phyloP scores from a whole-genome alignment of 164 flowering plant species.

The Amborella trichopoda region DNA sequence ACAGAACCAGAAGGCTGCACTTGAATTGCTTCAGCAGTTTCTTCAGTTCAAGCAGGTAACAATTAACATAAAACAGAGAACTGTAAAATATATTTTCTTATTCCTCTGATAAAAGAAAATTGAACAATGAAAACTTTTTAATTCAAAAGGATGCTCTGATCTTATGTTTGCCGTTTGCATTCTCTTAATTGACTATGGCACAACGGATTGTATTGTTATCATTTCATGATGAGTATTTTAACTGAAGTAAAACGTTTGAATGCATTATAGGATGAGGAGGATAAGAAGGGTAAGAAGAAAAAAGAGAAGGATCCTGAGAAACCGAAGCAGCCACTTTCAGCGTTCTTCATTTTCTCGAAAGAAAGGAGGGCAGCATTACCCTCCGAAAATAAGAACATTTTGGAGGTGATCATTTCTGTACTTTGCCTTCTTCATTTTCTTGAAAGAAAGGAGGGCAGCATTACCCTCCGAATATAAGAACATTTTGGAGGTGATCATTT shows the following conservation, averaged over 20 bases:
- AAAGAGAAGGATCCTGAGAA: conserved; percentile 74
- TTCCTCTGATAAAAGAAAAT: too few relatives aligned
- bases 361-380: conserved; percentile 49
- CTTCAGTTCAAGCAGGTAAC: conserved; percentile 51
- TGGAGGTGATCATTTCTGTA: conserved; percentile 62
- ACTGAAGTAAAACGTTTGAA: too few relatives aligned
- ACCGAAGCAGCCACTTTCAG: conserved; percentile 74
- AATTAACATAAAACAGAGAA: not conserved
- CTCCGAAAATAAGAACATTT: conserved; percentile 42
- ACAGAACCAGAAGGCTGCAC: conserved; percentile 86
- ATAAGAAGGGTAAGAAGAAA: conserved; percentile 27
- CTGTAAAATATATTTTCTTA: not conserved
- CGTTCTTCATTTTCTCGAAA: conserved; percentile 59
- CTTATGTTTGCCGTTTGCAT: too few relatives aligned
- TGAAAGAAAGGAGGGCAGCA: conserved; percentile 51
- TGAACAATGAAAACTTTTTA: too few relatives aligned
- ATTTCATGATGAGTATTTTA: too few relatives aligned
- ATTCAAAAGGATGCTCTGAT: too few relatives aligned
- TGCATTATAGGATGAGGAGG: conserved; percentile 26
- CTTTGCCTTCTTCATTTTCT: conserved; percentile 70
- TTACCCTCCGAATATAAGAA: conserved; percentile 45
- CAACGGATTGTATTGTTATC: too few relatives aligned
- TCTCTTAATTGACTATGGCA: too few relatives aligned
- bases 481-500: conserved; percentile 69
- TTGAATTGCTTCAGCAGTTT: conserved; percentile 88